Percentiles rank a stretch among this genome's conserved stretches.
Evolutionary conservation across 2,329 filamentous ascomycete genomes (phyloP).

Genomic region (Lasiodiplodia sp.): DNA sequence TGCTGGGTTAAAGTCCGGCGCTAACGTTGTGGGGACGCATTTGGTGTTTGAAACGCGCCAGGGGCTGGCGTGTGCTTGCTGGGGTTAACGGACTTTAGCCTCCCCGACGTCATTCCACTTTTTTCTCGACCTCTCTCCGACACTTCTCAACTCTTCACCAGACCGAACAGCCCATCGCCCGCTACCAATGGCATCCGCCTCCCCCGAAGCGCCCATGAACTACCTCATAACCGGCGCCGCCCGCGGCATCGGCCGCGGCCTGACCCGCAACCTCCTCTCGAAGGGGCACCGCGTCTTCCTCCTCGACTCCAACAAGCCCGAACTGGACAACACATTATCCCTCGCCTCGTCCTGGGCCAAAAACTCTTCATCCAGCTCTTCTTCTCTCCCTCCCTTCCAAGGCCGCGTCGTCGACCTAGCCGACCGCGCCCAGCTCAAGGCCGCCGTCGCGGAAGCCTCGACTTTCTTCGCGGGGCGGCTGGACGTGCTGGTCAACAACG

Average conservation of each 20-base stretch:
- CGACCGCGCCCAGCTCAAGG: conserved; percentile 46
- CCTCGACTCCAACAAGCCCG: conserved; percentile 52
- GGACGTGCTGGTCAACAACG: conserved; percentile 47
- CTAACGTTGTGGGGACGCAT: no score
- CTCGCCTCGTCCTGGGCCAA: conserved; percentile 35
- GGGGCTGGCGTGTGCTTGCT: neutral
- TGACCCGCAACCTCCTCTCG: conserved; percentile 52
- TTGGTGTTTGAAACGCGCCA: no score
- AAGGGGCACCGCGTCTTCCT: conserved; percentile 55
- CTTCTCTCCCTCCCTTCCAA: conserved; percentile 28
- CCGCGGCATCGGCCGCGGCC: conserved; percentile 55
- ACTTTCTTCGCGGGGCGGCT: conserved; percentile 45
- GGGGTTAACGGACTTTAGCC: neutral
- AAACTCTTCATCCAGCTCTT: neutral
- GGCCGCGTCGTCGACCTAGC: conserved; percentile 47
- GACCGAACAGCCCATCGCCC: neutral
- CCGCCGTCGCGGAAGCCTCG: conserved; percentile 46
- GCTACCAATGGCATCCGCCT: conserved; percentile 5
- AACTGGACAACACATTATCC: conserved; percentile 47
- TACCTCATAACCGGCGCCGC: conserved; percentile 53
- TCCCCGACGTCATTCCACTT: conserved; percentile 4
- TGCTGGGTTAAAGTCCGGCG: no score
- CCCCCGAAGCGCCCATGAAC: conserved; percentile 32
- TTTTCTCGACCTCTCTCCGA: neutral
- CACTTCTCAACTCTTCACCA: neutral